A percentile compares a stretch with the other conserved stretches of the same genome.
phyloP scores from a whole-genome alignment of 345 rosid genomes.

The Acer campestre region DNA sequence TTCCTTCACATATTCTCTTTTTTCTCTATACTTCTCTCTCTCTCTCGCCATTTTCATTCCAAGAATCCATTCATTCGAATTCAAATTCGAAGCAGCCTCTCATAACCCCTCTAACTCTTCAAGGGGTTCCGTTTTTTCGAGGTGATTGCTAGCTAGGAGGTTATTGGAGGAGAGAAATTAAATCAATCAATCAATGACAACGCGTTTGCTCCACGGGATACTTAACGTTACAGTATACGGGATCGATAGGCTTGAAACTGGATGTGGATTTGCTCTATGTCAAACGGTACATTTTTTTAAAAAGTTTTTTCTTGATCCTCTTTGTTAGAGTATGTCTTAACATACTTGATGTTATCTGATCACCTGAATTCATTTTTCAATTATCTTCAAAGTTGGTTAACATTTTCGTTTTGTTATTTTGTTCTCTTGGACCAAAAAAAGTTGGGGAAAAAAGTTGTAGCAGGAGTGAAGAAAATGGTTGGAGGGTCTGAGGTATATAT shows the following conservation, averaged over 20 bases:
- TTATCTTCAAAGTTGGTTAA: too few species aligned
- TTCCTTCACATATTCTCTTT: neutral
- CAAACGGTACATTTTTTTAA: conserved; percentile 32
- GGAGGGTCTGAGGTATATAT: conserved; percentile 2
- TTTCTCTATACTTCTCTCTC: conserved; percentile 7
- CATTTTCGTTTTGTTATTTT: neutral
- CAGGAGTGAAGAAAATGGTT: conserved; percentile 40
- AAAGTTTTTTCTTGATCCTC: neutral
- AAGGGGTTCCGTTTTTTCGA: too few species aligned
- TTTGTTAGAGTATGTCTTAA: too few species aligned
- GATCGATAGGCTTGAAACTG: conserved; percentile 44
- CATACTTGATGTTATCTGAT: neutral
- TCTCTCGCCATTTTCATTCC: conserved; percentile 14
- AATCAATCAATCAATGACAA: conserved; percentile 19
- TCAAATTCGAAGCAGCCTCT: neutral
- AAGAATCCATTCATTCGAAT: neutral
- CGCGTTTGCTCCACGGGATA: conserved; percentile 60
- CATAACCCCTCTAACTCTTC: neutral
- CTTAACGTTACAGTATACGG: conserved; percentile 51
- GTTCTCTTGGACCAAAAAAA: conserved; percentile 19
- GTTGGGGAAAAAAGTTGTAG: conserved; percentile 34
- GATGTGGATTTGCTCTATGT: conserved; percentile 44
- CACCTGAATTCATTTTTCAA: neutral
- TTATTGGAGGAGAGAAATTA: conserved; percentile 3
- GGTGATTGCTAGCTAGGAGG: neutral